Base-by-base conservation (phyloP, 2,329 filamentous ascomycete genomes). In the Fusarium sp. region DNA sequence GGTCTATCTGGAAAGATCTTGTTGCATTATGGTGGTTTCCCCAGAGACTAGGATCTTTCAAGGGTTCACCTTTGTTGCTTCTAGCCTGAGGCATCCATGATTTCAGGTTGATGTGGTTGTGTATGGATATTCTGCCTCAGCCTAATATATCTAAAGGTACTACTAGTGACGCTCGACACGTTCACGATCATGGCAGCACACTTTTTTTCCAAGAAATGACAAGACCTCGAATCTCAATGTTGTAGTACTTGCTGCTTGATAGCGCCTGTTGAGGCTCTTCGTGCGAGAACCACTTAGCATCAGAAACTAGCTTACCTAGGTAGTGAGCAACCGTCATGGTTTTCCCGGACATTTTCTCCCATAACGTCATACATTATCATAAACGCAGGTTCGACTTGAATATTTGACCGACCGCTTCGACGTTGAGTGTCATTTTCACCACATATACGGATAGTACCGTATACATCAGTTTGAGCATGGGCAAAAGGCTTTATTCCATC, bases 11-110 rank as follows among this genome's bases (percentile, higher is more conserved):
- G 65, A 35, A 68, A 54, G 33, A 62, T 54, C 55, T 66, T 51
- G 36, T 33, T 55, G 50, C 41, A 56, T 53, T 45, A 40, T 66
- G 60, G 60, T 66, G 61, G 51, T 68, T 69, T 50, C 46, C 29
- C 59, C 20, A n/a, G 43, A 40, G 21, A 37, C 23, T 20, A 33
- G 37, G 31, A 33, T 45, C 43, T 52, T n/a, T 27, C 56, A 58
- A 52, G 31, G 43, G 27, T 20, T 67, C 42, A 35, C 29, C 18
- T 25, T 23, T 42, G 43, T 20, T 35, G 10, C 4, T 15, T 36
- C 1, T 6, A 18, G 21, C 36, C 29, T 41, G 23, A 64, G 58
- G 60, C 51, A 63, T 29, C 21, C 1, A 10, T 17, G 6, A 11
- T 35, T 18, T 39, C 42, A 36, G 15, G 15, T 42, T 25, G 25